Evolutionary conservation across 2,329 filamentous ascomycete species (phyloP).

Genomic region (Diaporthe sp.): DNA sequence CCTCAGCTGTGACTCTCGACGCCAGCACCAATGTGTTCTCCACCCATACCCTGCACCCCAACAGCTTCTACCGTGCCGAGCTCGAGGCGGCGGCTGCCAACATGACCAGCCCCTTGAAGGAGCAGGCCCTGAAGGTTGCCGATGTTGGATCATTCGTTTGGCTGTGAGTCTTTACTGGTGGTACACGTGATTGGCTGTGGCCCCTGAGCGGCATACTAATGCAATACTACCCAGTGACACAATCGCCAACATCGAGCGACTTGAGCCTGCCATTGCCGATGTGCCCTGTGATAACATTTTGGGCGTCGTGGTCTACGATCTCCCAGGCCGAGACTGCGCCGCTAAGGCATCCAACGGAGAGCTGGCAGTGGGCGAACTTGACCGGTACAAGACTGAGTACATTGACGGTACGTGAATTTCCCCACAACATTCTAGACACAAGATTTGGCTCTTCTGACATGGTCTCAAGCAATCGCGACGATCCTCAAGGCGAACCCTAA

Average conservation of each 20-base stretch:
- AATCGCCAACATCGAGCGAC: constrained; percentile 18
- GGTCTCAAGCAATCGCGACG: constrained; percentile 39
- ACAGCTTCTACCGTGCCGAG: constrained; percentile 54
- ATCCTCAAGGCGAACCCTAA: constrained; percentile 29
- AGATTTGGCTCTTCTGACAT: background rate
- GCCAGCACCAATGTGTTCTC: constrained; percentile 53
- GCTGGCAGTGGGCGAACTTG: constrained; percentile 4
- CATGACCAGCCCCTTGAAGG: constrained; percentile 46
- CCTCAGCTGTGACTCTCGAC: constrained; percentile 52
- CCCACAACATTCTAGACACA: background rate
- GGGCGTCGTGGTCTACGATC: constrained; percentile 33
- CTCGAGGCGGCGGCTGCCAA: constrained; percentile 50
- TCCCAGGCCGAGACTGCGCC: constrained; percentile 24
- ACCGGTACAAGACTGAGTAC: constrained; percentile 24
- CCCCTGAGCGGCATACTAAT: background rate
- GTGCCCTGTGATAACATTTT: constrained; percentile 34
- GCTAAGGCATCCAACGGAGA: constrained; percentile 23
- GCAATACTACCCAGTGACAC: background rate
- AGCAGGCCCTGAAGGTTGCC: constrained; percentile 46
- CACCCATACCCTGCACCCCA: constrained; percentile 55
- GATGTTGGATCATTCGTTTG: constrained; percentile 56
- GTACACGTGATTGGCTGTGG: background rate
- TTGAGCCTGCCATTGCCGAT: constrained; percentile 17
- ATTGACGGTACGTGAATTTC: constrained; percentile 20
- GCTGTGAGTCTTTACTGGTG: constrained; percentile 46